Evolutionary conservation across 345 rosid genomes (phyloP), one percentile per base, ranked within the genome.

Genomic region (Brassica incana): DNA sequence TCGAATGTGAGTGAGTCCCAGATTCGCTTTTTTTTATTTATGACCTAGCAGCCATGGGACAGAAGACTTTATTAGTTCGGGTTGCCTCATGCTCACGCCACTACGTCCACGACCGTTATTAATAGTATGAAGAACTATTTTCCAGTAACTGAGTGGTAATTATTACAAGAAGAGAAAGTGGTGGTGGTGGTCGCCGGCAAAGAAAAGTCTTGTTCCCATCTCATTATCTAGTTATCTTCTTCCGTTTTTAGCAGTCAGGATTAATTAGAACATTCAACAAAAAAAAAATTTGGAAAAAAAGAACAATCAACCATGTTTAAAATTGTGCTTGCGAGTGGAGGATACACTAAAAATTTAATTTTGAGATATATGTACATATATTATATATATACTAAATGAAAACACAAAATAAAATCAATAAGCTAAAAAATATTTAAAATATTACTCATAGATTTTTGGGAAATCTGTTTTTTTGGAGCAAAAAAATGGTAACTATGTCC

Each of bases 31-130:
- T 10, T 4, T 25, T 10, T 9, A 11, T 25, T 61, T 61, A 60
- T 61, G 18, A 12, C 36, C 5, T 29, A 62, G 66, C 66, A 62
- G 66, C 66, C 36, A 62, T 12, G 9, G 36, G 10, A 35, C 14
- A 65, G 71, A 56, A 33, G 36, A 5, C 36, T 69, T 48, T 33
- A 16, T 64, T 77, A 36, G 7, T 71, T 70, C 5, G 54, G 18
- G 56, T 38, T 65, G 50, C 77, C 35, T 58, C 73, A 72, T 29
- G 61, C 68, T 56, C 62, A 66, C 81, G 72, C 1, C 25, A 71
- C 15, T 69, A 33, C 11, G 5, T 60, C 67, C 52, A 62, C 69
- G 75, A 61, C 27, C 15, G 30, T 77, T 69, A 77, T 32, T 30
- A 48, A 15, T 7, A 15, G 35, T 30, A 8, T 8, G 5, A 23